Percentiles rank a stretch among this genome's conserved stretches.
These are phyloP conservation scores for Endocladia muricata DNA, from an alignment of 31 red algal species.

Conservation along the genomic window DNA sequence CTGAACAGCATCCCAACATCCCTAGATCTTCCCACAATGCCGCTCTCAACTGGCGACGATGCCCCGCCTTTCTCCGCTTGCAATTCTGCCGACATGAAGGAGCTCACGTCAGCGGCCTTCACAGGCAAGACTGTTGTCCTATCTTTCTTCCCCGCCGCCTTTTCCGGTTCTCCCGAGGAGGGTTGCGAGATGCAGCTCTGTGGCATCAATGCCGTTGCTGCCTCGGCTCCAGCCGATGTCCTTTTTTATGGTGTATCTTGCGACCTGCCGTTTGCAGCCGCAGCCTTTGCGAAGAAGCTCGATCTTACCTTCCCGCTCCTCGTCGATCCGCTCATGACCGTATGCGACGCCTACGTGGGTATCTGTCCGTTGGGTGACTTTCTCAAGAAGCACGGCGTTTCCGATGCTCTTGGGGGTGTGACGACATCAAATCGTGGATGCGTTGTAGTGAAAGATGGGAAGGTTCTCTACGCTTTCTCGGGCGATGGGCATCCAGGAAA, in stretches of 20 bases:
- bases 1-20: no score
- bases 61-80: not conserved
- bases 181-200: conserved; percentile 4
- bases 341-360: not conserved
- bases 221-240: not conserved
- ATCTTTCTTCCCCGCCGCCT: not conserved
- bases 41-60: not conserved
- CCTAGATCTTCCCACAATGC: no score
- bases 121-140: not conserved
- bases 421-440: not conserved
- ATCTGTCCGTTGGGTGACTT: not conserved
- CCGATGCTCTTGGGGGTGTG: not conserved
- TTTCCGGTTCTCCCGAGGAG: not conserved
- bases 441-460: not conserved
- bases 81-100: not conserved
- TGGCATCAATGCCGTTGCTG: not conserved
- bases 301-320: not conserved
- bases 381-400: not conserved
- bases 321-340: not conserved
- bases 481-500: not conserved
- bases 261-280: not conserved
- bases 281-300: not conserved
- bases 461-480: not conserved
- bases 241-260: not conserved
- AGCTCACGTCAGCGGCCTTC: not conserved